Conservation (phyloP, 495 filamentous ascomycete species). For the Aspergillus leporis region DNA sequence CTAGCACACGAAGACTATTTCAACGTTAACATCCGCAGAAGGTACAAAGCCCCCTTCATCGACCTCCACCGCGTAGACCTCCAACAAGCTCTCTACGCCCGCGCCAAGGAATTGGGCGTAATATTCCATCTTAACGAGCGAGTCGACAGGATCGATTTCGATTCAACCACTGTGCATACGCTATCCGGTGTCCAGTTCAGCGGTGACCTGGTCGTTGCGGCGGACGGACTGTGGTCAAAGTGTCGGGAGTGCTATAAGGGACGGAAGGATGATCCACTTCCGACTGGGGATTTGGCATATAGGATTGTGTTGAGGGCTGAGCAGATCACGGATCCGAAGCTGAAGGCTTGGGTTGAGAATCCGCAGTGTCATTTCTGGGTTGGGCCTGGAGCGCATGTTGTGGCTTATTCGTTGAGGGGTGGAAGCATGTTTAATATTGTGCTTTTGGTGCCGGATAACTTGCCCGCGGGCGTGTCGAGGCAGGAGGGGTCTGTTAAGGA, state of each 20-base stretch:
- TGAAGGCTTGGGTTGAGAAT: constrained; percentile 49
- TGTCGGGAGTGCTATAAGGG: constrained; percentile 51
- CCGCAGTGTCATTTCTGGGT: constrained; percentile 71
- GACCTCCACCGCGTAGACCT: constrained; percentile 62
- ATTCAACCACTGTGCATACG: constrained; percentile 25
- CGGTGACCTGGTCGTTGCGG: constrained; percentile 58
- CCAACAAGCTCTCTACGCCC: constrained; percentile 52
- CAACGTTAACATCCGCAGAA: constrained; percentile 40
- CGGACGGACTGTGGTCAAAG: constrained; percentile 57
- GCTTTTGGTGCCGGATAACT: constrained; percentile 66
- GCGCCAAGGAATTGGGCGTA: constrained; percentile 55
- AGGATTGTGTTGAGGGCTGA: constrained; percentile 60
- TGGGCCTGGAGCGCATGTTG: constrained; percentile 63
- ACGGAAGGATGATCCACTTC: constrained; percentile 43
- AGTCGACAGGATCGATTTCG: constrained; percentile 45
- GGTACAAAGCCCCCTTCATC: constrained; percentile 53
- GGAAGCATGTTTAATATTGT: constrained; percentile 69
- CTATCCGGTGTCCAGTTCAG: constrained; percentile 28
- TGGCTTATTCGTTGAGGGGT: constrained; percentile 63
- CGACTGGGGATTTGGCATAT: constrained; percentile 71
- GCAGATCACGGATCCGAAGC: constrained; percentile 45
- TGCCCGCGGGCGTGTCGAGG: constrained; percentile 57
- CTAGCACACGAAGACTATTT: constrained; percentile 54
- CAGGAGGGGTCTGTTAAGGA: constrained; percentile 60
- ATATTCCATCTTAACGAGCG: constrained; percentile 46